Conservation (phyloP, 495 filamentous ascomycete species). For the Aspergillus ostianus region DNA sequence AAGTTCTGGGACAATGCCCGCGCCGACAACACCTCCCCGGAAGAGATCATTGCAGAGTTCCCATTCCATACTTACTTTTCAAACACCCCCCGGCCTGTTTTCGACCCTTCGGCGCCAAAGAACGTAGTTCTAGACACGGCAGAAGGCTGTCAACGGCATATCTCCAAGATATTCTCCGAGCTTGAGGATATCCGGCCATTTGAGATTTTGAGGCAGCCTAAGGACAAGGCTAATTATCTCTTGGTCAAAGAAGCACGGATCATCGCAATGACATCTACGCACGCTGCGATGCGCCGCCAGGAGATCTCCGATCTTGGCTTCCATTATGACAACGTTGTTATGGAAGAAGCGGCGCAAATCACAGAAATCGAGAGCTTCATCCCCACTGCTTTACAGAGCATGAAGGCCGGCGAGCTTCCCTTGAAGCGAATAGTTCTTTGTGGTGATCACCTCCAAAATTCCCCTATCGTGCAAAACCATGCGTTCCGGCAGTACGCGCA, state of each 20-base stretch:
- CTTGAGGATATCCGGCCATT: slow-evolving; percentile 93
- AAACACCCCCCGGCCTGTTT: slow-evolving; percentile 82
- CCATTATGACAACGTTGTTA: slow-evolving; percentile 95
- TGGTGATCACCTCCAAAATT: slow-evolving; percentile 96
- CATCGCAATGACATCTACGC: slow-evolving; percentile 97
- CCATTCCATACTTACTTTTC: slow-evolving; percentile 90
- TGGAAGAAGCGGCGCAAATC: slow-evolving; percentile 99
- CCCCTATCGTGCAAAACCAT: slow-evolving; percentile 90
- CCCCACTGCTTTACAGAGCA: slow-evolving; percentile 82
- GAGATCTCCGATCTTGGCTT: slow-evolving; percentile 92
- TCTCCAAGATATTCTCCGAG: slow-evolving; percentile 88
- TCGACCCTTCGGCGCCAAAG: slow-evolving; percentile 59
- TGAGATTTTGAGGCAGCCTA: slow-evolving; percentile 81
- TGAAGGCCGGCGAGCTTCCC: slow-evolving; percentile 65
- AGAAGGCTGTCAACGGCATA: slow-evolving; percentile 84
- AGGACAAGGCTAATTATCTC: slow-evolving; percentile 93
- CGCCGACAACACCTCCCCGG: slow-evolving; percentile 47
- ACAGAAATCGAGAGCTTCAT: slow-evolving; percentile 98
- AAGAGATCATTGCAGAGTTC: slow-evolving; percentile 71
- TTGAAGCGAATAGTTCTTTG: slow-evolving; percentile 88
- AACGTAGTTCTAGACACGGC: slow-evolving; percentile 75
- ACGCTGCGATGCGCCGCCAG: slow-evolving; percentile 93
- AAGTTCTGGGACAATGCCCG: slow-evolving; percentile 70
- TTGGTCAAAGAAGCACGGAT: slow-evolving; percentile 93
- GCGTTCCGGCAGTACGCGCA: slow-evolving; percentile 97